Evolutionary conservation across 2,329 filamentous ascomycete genomes (phyloP).

Genomic region (Pleomassaria siparia): DNA sequence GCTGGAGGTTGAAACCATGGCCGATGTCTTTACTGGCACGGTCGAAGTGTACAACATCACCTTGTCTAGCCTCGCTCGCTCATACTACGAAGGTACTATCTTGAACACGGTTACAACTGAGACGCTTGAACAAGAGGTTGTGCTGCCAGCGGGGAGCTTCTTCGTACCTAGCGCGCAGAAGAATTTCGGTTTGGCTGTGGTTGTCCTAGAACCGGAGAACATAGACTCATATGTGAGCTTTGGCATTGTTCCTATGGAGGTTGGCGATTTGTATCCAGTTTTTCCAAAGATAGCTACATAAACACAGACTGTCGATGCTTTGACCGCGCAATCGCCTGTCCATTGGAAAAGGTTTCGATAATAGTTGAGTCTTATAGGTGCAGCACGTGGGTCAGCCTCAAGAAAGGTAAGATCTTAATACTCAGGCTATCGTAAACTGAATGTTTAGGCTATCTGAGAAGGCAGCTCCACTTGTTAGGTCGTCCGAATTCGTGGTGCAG

Average conservation of each 20-base stretch:
- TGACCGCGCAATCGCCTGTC: too few species aligned
- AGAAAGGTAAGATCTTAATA: too few species aligned
- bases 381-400: too few species aligned
- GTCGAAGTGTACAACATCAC: conserved; percentile 41
- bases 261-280: conserved; percentile 39
- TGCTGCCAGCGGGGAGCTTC: conserved; percentile 37
- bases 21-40: conserved; percentile 27
- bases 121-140: conserved; percentile 24
- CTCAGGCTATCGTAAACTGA: too few species aligned
- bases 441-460: too few species aligned
- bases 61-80: conserved; percentile 24
- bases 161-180: conserved; percentile 39
- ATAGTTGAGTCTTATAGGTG: too few species aligned
- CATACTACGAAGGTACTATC: conserved; percentile 39
- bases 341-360: too few species aligned
- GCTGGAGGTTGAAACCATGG: conserved; percentile 33
- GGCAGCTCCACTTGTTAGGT: too few species aligned
- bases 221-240: conserved; percentile 42
- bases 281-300: conserved; percentile 17
- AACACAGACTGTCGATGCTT: too few species aligned
- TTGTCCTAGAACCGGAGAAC: conserved; percentile 42
- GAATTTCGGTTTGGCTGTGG: conserved; percentile 41
- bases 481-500: too few species aligned
- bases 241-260: conserved; percentile 38
- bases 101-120: conserved; percentile 36